Evolutionary conservation across 768 basidiomycete genomes (phyloP).

Genomic region (Auriscalpium microsporum): DNA sequence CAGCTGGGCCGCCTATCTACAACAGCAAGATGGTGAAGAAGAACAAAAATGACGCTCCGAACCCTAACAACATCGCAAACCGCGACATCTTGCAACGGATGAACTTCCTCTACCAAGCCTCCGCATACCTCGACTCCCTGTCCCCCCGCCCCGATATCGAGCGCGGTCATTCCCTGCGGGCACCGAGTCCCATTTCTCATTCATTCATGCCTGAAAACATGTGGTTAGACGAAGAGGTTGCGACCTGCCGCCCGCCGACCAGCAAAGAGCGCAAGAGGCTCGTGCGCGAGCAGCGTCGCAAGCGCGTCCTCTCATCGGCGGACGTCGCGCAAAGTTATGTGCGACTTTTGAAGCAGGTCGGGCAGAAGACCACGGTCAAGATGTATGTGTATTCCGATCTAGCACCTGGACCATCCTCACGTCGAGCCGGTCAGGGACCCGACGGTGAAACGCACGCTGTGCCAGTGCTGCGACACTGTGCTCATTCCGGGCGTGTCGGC

Average conservation of each 20-base stretch:
- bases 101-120: slow-evolving; percentile 81
- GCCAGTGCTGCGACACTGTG: slow-evolving; percentile 55
- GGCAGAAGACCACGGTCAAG: slow-evolving; percentile 67
- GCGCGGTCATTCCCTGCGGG: not conserved
- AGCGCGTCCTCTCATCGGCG: slow-evolving; percentile 23
- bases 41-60: slow-evolving; percentile 43
- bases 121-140: slow-evolving; percentile 46
- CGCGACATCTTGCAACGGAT: slow-evolving; percentile 75
- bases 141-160: slow-evolving; percentile 4
- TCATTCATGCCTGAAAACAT: not conserved
- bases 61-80: slow-evolving; percentile 50
- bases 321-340: slow-evolving; percentile 63
- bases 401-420: not conserved
- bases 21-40: slow-evolving; percentile 56
- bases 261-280: not conserved
- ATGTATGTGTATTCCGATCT: slow-evolving; percentile 41
- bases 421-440: slow-evolving; percentile 51
- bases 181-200: not conserved
- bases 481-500: slow-evolving; percentile 64
- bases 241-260: not conserved
- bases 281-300: slow-evolving; percentile 11
- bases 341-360: slow-evolving; percentile 57
- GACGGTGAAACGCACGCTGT: slow-evolving; percentile 71
- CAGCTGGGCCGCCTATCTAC: not conserved
- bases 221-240: too few species aligned